Percentiles rank a stretch among this genome's conserved stretches.
phyloP scores from a whole-genome alignment of 495 filamentous ascomycete genomes.

The Neurospora africana region DNA sequence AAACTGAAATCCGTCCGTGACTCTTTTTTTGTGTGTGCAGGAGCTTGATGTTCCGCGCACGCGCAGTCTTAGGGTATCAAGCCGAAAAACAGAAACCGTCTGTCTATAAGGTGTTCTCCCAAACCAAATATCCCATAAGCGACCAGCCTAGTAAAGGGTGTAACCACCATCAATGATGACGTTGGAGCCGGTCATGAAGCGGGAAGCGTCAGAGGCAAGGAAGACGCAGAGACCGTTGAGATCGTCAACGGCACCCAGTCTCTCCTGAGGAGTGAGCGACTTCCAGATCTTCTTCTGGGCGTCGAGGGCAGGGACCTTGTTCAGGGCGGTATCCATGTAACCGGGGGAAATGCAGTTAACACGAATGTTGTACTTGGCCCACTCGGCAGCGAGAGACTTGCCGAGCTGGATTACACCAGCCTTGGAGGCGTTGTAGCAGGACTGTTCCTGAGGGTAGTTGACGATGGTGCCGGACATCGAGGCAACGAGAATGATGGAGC shows the following conservation, averaged over 20 bases:
- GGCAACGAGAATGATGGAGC: constrained; percentile 62
- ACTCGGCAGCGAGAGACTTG: constrained; percentile 69
- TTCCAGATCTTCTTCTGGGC: constrained; percentile 75
- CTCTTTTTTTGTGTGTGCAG: neutral
- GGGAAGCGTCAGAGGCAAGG: constrained; percentile 60
- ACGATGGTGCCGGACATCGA: constrained; percentile 72
- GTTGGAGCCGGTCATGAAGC: constrained; percentile 73
- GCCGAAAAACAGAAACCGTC: neutral
- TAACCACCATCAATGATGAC: constrained; percentile 62
- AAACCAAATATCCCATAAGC: neutral
- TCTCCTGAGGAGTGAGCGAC: constrained; percentile 57
- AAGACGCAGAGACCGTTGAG: constrained; percentile 71
- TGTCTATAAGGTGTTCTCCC: neutral
- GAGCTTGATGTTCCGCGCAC: neutral
- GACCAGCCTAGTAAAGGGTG: constrained; percentile 29
- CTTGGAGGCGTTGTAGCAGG: constrained; percentile 72
- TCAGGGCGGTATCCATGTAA: constrained; percentile 72
- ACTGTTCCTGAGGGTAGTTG: constrained; percentile 72
- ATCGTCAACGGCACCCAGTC: constrained; percentile 65
- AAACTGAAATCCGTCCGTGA: neutral
- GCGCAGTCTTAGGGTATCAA: neutral
- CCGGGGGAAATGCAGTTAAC: constrained; percentile 72
- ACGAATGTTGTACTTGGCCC: constrained; percentile 63
- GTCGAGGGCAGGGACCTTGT: constrained; percentile 61
- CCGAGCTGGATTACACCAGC: constrained; percentile 66